Base-by-base conservation (phyloP, 768 basidiomycete species). In the Amanita molliuscula region DNA sequence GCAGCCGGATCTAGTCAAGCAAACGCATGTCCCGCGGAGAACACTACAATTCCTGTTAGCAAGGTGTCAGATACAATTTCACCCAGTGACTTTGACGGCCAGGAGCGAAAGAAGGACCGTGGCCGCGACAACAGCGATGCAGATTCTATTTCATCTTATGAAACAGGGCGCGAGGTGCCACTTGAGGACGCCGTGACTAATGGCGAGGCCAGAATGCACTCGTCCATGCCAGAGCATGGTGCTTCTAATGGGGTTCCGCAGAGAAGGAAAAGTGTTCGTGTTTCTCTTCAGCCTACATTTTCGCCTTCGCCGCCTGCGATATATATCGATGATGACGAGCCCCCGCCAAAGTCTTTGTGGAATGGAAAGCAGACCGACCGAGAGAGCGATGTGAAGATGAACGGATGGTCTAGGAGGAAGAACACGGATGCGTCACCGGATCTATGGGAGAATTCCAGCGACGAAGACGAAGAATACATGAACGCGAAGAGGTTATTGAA, bases 261-360 rank as follows among this genome's bases (percentile, higher is more conserved):
- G 48, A 63, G 74, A 46, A 62, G 75, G 55, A 90, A 90, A 65
- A 88, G 85, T 58, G 88, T 91, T 29, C 71, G 88, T 6, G 81
- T 91, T 46, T 86, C 84, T 25, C 62, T 89, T 33, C 74, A 81
- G 38, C 88, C 88, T 8, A 86, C 84, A 29, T 88, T 84, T 61
- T 84, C 84, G 5, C 66, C 79, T 0, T 75, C 86, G 1, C 84
- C 87, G 6, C 84, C 83, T 34, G 81, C 79, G 33, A 61, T 75
- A 41, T 76, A 77, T 21, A 74, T 83, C 50, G 75, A 78, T 6
- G 71, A 65, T 18, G 67, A 63, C 8, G 62, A 65, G 23, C 42
- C 29, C 36, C 18, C 35, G 37, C 15, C 25, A 11, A 35, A 38
- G 35, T 10, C 11, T 5, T 33, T 40, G 44, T 26, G 38, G 40